A percentile compares a stretch with the other conserved stretches of the same genome.
Conservation (phyloP, 805 yeast genomes). For the Candida peoriensis region DNA sequence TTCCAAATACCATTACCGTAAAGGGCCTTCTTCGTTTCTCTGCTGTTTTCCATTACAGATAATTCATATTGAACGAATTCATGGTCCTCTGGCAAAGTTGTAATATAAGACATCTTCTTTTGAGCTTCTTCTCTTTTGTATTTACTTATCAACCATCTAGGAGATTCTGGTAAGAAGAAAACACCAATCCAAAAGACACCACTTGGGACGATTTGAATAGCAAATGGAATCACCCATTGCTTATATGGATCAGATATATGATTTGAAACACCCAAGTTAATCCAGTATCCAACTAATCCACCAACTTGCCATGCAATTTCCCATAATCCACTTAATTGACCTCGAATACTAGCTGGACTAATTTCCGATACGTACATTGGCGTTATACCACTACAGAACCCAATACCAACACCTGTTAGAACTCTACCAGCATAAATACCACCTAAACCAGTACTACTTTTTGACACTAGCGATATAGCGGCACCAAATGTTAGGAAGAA, state of each 20-base stretch:
- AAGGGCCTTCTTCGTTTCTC: constrained; percentile 21
- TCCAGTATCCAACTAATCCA: constrained; percentile 44
- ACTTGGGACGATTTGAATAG: constrained; percentile 42
- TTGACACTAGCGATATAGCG: constrained; percentile 34
- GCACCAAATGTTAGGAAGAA: constrained; percentile 31
- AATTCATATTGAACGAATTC: constrained; percentile 38
- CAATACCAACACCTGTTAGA: constrained; percentile 43
- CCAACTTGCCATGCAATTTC: constrained; percentile 46
- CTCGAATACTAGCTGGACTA: constrained; percentile 41
- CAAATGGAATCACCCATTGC: constrained; percentile 47
- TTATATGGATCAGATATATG: constrained; percentile 23
- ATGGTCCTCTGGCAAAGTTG: constrained; percentile 33
- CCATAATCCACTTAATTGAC: constrained; percentile 38
- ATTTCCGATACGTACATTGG: constrained; percentile 44
- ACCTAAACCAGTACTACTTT: constrained; percentile 31
- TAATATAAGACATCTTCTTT: constrained; percentile 31
- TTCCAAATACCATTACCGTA: constrained; percentile 35
- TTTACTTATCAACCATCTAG: constrained; percentile 36
- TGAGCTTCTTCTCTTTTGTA: constrained; percentile 34
- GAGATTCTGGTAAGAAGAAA: constrained; percentile 39
- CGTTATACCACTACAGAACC: constrained; percentile 44
- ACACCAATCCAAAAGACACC: constrained; percentile 36
- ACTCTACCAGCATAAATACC: constrained; percentile 50
- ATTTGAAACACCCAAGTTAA: constrained; percentile 40
- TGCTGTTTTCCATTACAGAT: constrained; percentile 23